These are phyloP conservation scores for Eucalyptus rudis DNA, from an alignment of 345 rosid species.

Conservation along the genomic window DNA sequence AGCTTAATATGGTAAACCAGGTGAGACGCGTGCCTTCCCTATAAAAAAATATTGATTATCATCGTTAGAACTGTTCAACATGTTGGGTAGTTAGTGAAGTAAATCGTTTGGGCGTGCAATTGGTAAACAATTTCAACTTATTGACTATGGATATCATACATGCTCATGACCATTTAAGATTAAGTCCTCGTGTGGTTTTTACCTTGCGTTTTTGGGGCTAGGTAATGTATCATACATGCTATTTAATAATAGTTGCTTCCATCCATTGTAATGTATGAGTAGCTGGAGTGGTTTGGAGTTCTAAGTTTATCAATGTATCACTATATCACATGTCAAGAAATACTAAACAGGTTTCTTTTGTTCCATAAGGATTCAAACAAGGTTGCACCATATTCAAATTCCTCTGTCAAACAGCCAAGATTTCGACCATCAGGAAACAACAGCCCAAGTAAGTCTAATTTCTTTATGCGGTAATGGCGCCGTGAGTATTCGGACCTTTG, in stretches of 20 bases:
- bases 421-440: constrained; percentile 61
- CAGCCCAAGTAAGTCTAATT: constrained; percentile 57
- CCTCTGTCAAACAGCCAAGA: constrained; percentile 27
- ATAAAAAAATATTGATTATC: neutral
- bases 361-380: constrained; percentile 13
- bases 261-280: neutral
- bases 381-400: constrained; percentile 28
- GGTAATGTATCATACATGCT: neutral
- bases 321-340: neutral
- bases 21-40: neutral
- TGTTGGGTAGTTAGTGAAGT: neutral
- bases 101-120: neutral
- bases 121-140: neutral
- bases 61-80: neutral
- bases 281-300: neutral
- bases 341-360: neutral
- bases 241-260: neutral
- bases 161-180: neutral
- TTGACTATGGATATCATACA: neutral
- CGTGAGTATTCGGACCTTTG: neutral
- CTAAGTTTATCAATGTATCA: neutral
- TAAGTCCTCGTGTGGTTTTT: neutral
- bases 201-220: neutral
- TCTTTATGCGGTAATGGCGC: neutral
- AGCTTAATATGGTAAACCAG: constrained; percentile 42